These are phyloP conservation scores for Xerocomellus intermedius DNA, from an alignment of 768 basidiomycete species.

Conservation along the genomic window DNA sequence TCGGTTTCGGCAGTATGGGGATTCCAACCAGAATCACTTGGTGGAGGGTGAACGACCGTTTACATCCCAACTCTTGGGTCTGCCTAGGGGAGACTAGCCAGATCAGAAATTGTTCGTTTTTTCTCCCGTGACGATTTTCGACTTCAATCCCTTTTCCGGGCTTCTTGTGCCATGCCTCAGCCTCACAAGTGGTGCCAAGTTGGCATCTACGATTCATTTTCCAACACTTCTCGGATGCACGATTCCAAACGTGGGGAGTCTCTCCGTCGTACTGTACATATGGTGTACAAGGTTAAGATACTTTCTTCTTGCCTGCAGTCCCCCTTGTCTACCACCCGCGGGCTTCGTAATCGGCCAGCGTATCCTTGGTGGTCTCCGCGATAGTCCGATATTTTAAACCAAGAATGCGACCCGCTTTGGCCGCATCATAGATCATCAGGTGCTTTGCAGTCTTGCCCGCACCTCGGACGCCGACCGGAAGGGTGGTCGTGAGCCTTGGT, in stretches of 20 bases:
- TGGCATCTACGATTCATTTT: too few relatives aligned
- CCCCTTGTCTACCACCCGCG: conserved; percentile 38
- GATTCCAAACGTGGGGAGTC: neutral
- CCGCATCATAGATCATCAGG: conserved; percentile 30
- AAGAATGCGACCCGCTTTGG: conserved; percentile 41
- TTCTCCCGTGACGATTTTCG: too few relatives aligned
- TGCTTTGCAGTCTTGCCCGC: conserved; percentile 30
- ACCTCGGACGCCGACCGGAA: conserved; percentile 37
- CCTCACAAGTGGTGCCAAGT: too few relatives aligned
- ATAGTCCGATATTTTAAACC: conserved; percentile 42
- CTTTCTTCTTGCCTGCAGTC: neutral
- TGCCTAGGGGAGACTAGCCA: too few relatives aligned
- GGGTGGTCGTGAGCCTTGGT: conserved; percentile 27
- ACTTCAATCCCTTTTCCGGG: neutral
- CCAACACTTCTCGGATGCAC: neutral
- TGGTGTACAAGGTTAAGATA: neutral
- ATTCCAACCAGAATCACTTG: too few relatives aligned
- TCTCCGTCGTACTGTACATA: neutral
- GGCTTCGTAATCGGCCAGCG: conserved; percentile 42
- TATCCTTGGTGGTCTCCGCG: conserved; percentile 41
- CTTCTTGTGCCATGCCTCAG: too few relatives aligned
- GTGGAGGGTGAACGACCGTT: too few relatives aligned
- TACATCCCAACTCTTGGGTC: too few relatives aligned
- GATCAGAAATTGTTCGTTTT: too few relatives aligned
- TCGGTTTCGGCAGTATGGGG: neutral